A percentile compares a stretch with the other conserved stretches of the same genome.
Conservation (phyloP, 2,329 filamentous ascomycete genomes). For the Sporothrix brasiliensis region DNA sequence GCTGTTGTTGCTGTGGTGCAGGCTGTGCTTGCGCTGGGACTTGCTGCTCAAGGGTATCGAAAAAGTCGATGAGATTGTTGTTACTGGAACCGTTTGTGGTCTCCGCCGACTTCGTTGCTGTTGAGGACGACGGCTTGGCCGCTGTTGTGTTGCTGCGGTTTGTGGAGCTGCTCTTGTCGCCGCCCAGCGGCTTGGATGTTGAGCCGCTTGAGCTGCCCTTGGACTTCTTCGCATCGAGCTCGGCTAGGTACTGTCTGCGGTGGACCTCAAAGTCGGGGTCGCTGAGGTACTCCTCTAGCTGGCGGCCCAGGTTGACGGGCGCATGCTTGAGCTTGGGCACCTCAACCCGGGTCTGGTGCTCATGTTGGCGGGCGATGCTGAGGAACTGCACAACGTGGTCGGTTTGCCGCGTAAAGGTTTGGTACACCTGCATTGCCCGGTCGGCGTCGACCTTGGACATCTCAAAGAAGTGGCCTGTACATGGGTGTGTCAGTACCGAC, state of each 20-base stretch:
- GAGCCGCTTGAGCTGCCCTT: slow-evolving; percentile 48
- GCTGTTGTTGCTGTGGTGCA: slow-evolving; percentile 42
- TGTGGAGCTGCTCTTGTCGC: slow-evolving; percentile 1
- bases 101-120: slow-evolving; percentile 50
- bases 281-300: slow-evolving; percentile 90
- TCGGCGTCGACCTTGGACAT: slow-evolving; percentile 95
- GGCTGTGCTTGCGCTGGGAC: slow-evolving; percentile 63
- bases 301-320: slow-evolving; percentile 83
- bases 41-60: slow-evolving; percentile 89
- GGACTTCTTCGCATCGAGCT: slow-evolving; percentile 70
- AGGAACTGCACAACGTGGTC: slow-evolving; percentile 91
- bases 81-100: slow-evolving; percentile 66
- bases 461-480: slow-evolving; percentile 90
- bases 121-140: slow-evolving; percentile 37
- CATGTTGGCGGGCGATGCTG: slow-evolving; percentile 81
- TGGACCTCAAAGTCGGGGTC: slow-evolving; percentile 96
- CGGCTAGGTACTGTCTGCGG: slow-evolving; percentile 84
- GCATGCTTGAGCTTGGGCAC: slow-evolving; percentile 98
- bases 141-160: slow-evolving; percentile 46
- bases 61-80: slow-evolving; percentile 84
- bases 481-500: neutral
- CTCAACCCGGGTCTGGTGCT: slow-evolving; percentile 87
- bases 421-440: slow-evolving; percentile 87
- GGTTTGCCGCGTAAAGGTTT: slow-evolving; percentile 87
- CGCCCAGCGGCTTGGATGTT: slow-evolving; percentile 41